phyloP scores from a whole-genome alignment of 2,329 filamentous ascomycete species.

The Hypocreales sp. region DNA sequence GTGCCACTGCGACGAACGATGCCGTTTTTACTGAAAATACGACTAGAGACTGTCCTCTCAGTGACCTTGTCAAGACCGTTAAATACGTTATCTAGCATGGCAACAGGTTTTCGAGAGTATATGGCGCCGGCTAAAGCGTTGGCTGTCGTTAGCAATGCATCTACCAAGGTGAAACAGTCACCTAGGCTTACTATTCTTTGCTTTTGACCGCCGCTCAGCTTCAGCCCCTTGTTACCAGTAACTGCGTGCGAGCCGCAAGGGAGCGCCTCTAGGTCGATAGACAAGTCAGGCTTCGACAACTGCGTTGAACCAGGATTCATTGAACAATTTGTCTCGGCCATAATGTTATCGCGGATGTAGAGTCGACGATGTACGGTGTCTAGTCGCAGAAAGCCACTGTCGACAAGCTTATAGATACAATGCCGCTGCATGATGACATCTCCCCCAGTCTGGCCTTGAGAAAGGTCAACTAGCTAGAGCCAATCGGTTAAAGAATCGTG shows the following conservation, averaged over 20 bases:
- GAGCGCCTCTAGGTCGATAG: conserved; percentile 11
- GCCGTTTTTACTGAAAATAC: conserved; percentile 19
- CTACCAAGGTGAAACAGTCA: not conserved
- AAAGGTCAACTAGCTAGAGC: conserved; percentile 16
- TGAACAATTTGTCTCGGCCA: conserved; percentile 14
- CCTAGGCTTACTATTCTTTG: conserved; percentile 13
- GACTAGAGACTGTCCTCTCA: conserved; percentile 21
- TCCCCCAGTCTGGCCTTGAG: conserved; percentile 16
- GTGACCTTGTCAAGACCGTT: conserved; percentile 25
- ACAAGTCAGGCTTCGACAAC: conserved; percentile 18
- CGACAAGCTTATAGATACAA: conserved; percentile 8
- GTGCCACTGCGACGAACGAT: conserved; percentile 15
- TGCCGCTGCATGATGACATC: conserved; percentile 6
- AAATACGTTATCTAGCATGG: conserved; percentile 23
- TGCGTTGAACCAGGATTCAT: conserved; percentile 14
- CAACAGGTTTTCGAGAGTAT: conserved; percentile 15
- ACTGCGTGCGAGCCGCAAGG: conserved; percentile 10
- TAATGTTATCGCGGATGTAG: conserved; percentile 18
- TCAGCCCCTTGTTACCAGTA: conserved; percentile 16
- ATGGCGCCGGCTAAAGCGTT: conserved; percentile 17
- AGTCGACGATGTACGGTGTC: conserved; percentile 18
- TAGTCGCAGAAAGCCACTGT: conserved; percentile 15
- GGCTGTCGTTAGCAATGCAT: not conserved
- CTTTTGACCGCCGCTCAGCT: conserved; percentile 19
- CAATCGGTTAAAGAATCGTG: conserved; percentile 15